Evolutionary conservation across 2,329 filamentous ascomycete species (phyloP).

Genomic region (Cytospora piceae): DNA sequence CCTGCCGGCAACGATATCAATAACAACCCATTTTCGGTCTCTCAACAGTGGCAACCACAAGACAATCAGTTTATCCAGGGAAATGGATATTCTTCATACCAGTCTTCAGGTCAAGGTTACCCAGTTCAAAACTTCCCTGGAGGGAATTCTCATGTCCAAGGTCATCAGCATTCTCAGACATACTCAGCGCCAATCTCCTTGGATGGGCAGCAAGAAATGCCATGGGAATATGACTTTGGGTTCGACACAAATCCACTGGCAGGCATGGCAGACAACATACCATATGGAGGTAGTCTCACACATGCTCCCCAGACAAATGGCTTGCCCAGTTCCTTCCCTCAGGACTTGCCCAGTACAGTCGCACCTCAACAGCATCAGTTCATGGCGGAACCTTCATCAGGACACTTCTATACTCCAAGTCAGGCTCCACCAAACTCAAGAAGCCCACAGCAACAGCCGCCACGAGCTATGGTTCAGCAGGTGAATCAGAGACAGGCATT

Average conservation of each 20-base stretch:
- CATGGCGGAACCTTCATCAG: conserved; percentile 8
- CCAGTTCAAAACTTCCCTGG: conserved; percentile 22
- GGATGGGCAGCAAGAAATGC: conserved; percentile 18
- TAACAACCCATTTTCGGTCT: conserved; percentile 21
- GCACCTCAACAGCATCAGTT: conserved; percentile 25
- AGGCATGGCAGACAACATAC: conserved; percentile 6
- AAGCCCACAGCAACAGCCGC: conserved; percentile 23
- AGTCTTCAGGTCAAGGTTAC: conserved; percentile 24
- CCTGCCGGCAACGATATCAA: conserved; percentile 17
- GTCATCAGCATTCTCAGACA: conserved; percentile 26
- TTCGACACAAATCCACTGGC: conserved; percentile 22
- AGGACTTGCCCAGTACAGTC: conserved; percentile 21
- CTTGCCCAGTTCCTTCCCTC: conserved; percentile 17
- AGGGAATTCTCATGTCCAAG: conserved; percentile 16
- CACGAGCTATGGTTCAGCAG: conserved; percentile 28
- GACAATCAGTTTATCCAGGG: conserved; percentile 22
- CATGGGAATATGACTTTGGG: conserved; percentile 28
- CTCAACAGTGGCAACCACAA: conserved; percentile 29
- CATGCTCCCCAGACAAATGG: conserved; percentile 20
- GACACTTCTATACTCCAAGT: conserved; percentile 7
- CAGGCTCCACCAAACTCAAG: conserved; percentile 19
- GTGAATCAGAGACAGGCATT: conserved; percentile 24
- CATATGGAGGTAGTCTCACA: conserved; percentile 18
- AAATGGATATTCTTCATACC: conserved; percentile 15
- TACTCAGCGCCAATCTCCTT: conserved; percentile 23